Percentiles rank a stretch among this genome's conserved stretches.
These are phyloP conservation scores for Lupinus albus DNA, from an alignment of 306 rosid species.

Conservation along the genomic window DNA sequence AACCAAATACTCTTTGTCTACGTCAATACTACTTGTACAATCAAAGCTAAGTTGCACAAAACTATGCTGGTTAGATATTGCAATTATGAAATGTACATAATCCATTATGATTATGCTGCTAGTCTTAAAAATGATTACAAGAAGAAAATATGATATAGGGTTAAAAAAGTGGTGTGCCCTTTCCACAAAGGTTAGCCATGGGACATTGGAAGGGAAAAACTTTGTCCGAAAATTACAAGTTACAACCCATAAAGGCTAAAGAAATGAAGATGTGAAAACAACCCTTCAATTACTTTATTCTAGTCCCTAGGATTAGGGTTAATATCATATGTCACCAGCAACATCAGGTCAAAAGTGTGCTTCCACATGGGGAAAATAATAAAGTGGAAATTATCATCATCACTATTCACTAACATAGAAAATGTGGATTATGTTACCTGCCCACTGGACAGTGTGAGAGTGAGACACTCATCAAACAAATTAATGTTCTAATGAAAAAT, in stretches of 20 bases:
- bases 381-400: slow-evolving; percentile 43
- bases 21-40: neutral
- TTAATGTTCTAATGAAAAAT: slow-evolving; percentile 36
- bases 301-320: slow-evolving; percentile 34
- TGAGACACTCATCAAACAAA: slow-evolving; percentile 46
- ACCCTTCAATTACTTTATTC: slow-evolving; percentile 20
- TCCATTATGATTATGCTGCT: slow-evolving; percentile 19
- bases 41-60: neutral
- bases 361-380: slow-evolving; percentile 43
- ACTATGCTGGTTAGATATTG: neutral
- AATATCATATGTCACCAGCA: slow-evolving; percentile 33
- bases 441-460: slow-evolving; percentile 51
- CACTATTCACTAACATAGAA: slow-evolving; percentile 40
- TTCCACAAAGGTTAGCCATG: slow-evolving; percentile 30
- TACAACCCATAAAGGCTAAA: slow-evolving; percentile 4
- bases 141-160: slow-evolving; percentile 2
- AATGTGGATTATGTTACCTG: slow-evolving; percentile 44
- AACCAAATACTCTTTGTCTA: neutral
- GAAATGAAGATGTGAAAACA: slow-evolving; percentile 18
- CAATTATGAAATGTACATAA: neutral
- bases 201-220: slow-evolving; percentile 8
- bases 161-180: slow-evolving; percentile 24
- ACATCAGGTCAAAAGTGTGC: slow-evolving; percentile 42
- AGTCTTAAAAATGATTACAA: neutral
- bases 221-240: too few relatives aligned